Conservation (phyloP, 192 early-diverging fungal species). For the Gryganskiella cystojenkinii region DNA sequence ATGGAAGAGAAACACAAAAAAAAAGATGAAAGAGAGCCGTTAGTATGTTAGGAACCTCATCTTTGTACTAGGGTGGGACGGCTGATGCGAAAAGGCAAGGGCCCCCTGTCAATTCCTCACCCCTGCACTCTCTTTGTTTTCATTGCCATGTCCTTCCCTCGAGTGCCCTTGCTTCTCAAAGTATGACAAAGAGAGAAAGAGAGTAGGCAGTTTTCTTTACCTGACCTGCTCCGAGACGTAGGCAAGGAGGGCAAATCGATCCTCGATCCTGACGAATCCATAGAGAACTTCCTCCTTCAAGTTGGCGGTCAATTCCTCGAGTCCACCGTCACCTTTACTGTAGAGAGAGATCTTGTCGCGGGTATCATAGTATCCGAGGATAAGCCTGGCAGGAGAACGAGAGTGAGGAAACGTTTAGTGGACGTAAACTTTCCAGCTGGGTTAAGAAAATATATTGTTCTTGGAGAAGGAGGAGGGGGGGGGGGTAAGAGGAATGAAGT, state of each 20-base stretch:
- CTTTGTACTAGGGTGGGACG: too few relatives aligned
- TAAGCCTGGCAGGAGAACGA: constrained; percentile 57
- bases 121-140: too few relatives aligned
- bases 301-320: constrained; percentile 64
- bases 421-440: neutral
- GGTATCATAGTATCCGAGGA: constrained; percentile 72
- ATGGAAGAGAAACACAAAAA: neutral
- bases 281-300: constrained; percentile 68
- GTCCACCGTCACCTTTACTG: constrained; percentile 61
- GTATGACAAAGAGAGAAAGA: too few relatives aligned
- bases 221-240: constrained; percentile 72
- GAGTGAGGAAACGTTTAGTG: neutral
- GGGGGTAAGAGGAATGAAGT: too few relatives aligned
- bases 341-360: constrained; percentile 73
- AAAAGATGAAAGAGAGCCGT: neutral
- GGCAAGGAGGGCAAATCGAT: constrained; percentile 63
- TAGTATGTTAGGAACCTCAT: neutral
- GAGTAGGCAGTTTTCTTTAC: constrained; percentile 28
- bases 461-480: too few relatives aligned
- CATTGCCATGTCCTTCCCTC: too few relatives aligned
- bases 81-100: too few relatives aligned
- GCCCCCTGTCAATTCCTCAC: too few relatives aligned
- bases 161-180: too few relatives aligned
- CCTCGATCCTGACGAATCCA: constrained; percentile 69
- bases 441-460: too few relatives aligned